phyloP scores from a whole-genome alignment of 768 basidiomycete species.

The Russula dissimulans region DNA sequence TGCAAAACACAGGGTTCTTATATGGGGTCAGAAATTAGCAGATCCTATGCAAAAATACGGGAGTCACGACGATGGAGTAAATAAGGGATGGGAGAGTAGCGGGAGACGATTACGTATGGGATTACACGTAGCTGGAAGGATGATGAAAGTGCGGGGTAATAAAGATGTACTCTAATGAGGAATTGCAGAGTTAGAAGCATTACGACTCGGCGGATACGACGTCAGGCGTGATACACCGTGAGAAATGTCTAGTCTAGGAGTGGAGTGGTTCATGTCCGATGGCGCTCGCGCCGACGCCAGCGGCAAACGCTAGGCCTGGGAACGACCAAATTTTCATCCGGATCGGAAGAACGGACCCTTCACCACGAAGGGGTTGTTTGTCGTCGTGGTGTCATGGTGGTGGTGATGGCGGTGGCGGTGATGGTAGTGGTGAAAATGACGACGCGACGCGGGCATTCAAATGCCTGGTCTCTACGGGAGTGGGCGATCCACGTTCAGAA shows the following conservation, averaged over 20 bases:
- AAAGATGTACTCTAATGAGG: slow-evolving; percentile 8
- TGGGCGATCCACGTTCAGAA: not conserved
- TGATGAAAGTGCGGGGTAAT: not conserved
- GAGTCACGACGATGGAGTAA: not conserved
- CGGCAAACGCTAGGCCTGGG: not conserved
- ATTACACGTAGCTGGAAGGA: not conserved
- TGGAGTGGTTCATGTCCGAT: not conserved
- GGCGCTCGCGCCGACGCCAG: not conserved
- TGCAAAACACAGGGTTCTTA: not conserved
- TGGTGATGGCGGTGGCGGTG: not conserved
- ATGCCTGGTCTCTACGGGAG: not conserved
- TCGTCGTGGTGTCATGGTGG: too few species aligned
- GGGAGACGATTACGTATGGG: not conserved
- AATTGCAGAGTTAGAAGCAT: not conserved
- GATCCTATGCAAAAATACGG: slow-evolving; percentile 1
- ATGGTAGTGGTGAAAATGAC: not conserved
- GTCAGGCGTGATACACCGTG: not conserved
- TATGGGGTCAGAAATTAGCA: not conserved
- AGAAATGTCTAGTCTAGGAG: not conserved
- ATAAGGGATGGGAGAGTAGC: not conserved
- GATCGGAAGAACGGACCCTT: not conserved
- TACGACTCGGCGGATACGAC: not conserved
- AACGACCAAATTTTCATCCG: not conserved
- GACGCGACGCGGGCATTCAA: not conserved
- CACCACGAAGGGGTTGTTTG: too few species aligned